Base-by-base conservation (phyloP, 257 asterid genomes). In the Solanum lycopersicoides region DNA sequence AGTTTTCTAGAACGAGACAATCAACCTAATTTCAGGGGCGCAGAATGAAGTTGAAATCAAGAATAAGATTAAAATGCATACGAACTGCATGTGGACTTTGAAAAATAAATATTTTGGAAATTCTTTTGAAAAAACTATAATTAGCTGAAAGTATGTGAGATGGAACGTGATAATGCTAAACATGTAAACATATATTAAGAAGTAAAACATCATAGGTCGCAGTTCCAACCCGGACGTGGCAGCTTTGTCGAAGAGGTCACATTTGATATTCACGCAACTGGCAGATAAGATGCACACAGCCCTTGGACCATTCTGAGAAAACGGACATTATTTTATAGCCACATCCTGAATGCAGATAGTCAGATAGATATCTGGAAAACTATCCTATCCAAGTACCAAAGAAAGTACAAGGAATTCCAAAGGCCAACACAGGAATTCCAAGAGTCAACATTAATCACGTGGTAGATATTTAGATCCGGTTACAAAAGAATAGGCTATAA, bases 261-360 rank as follows among this genome's bases (percentile, higher is more conserved):
- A 30, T 82, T 30, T 82, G 85, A 82, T 82, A 82, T 47, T 50
- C n/a, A n/a, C n/a, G 42, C 69, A 50, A 50, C 44, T 82, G 69
- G 85, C 85, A 50, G 85, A 82, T 42, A 82, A 30, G 32, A 82
- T 50, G 45, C 85, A 82, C 35, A 82, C 68, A 82, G 45, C 69
- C 85, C 85, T 82, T 20, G 85, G 85, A 32, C 85, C 85, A 82
- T 82, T 47, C 85, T 82, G 85, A 82, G 85, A 82, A 82, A 82
- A 82, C 39, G n/a, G 69, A 82, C 85, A 82, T 82, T 30, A 82
- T 50, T 11, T 82, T 82, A 30, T 23, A 50, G 85, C 69, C 69
- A 82, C 85, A 32, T 82, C 85, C 85, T 82, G 85, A 50, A 82
- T 11, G n/a, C 32, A 50, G 85, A 50, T 32, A 20, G 15, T 11